Evolutionary conservation across 129 eudicot species (phyloP).

Genomic region (Lactuca sativa): DNA sequence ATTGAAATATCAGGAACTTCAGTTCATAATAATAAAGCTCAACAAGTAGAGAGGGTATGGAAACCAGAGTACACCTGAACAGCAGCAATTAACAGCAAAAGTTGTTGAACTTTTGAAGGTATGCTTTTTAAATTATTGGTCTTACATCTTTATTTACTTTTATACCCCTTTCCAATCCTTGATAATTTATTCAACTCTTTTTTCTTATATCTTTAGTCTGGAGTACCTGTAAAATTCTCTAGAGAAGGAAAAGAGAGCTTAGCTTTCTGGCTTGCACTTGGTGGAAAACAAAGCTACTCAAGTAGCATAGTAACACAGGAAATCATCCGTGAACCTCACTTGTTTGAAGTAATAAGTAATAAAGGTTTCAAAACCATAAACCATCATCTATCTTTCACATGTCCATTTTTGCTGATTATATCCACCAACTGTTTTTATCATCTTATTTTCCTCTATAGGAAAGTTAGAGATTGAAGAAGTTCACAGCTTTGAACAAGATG

Average conservation of each 20-base stretch:
- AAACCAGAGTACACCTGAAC: conserved; percentile 74
- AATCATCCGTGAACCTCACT: conserved; percentile 80
- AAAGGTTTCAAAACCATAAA: conserved; percentile 47
- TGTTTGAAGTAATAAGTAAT: conserved; percentile 53
- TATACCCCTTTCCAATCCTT: background rate
- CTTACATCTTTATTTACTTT: background rate
- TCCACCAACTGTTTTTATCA: conserved; percentile 37
- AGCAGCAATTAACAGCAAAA: conserved; percentile 76
- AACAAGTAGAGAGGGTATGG: conserved; percentile 94
- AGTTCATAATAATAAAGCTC: conserved; percentile 69
- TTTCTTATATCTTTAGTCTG: conserved; percentile 47
- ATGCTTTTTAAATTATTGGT: background rate
- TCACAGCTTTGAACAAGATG: conserved; percentile 92
- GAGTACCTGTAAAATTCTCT: conserved; percentile 59
- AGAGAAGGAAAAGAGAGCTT: conserved; percentile 98
- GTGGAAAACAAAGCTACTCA: conserved; percentile 87
- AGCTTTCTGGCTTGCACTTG: conserved; percentile 89
- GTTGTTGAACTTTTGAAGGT: conserved; percentile 93
- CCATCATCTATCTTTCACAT: background rate
- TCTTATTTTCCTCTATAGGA: conserved; percentile 48
- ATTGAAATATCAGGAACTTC: conserved; percentile 90
- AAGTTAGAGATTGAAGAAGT: conserved; percentile 93
- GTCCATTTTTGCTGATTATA: conserved; percentile 8
- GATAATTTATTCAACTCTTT: conserved; percentile 2
- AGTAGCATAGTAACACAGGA: conserved; percentile 64